A percentile compares a stretch with the other conserved stretches of the same genome.
Conservation (phyloP, 352 stramenopile species). For the Pythium brachiatum region DNA sequence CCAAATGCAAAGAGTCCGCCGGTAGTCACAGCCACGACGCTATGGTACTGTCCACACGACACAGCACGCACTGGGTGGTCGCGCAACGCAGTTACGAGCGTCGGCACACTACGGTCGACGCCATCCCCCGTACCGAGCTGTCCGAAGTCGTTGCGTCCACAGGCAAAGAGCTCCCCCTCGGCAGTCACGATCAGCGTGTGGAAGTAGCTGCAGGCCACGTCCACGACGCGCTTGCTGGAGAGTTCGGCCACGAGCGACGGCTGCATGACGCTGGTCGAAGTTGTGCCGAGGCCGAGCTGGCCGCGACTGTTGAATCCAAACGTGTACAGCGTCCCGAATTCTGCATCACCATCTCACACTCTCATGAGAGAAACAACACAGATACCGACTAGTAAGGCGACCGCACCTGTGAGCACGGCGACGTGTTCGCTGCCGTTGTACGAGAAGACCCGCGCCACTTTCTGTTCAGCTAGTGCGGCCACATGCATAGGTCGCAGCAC, state of each 20-base stretch:
- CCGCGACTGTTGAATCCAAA: constrained; percentile 92
- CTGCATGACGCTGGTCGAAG: constrained; percentile 45
- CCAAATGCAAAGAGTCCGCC: constrained; percentile 84
- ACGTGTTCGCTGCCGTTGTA: constrained; percentile 93
- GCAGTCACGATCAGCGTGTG: constrained; percentile 84
- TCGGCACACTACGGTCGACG: constrained; percentile 65
- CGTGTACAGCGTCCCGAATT: constrained; percentile 78
- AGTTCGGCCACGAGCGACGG: constrained; percentile 47
- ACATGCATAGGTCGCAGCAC: constrained; percentile 54
- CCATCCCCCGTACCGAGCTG: constrained; percentile 81
- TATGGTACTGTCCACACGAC: constrained; percentile 36
- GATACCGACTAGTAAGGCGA: too few species aligned
- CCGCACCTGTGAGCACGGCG: constrained; percentile 68
- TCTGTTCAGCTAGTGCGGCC: constrained; percentile 50
- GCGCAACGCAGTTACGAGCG: constrained; percentile 50
- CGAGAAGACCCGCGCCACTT: constrained; percentile 74
- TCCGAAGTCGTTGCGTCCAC: constrained; percentile 92
- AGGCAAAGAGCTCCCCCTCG: constrained; percentile 80
- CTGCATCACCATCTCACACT: constrained; percentile 35
- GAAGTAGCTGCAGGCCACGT: constrained; percentile 92
- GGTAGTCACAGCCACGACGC: constrained; percentile 26
- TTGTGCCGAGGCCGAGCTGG: constrained; percentile 84
- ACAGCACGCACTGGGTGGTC: constrained; percentile 56
- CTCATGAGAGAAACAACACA: not conserved
- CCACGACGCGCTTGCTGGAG: constrained; percentile 49